A percentile compares a stretch with the other conserved stretches of the same genome.
Conservation (phyloP, 441 rosid genomes). For the Theobroma grandiflorum region DNA sequence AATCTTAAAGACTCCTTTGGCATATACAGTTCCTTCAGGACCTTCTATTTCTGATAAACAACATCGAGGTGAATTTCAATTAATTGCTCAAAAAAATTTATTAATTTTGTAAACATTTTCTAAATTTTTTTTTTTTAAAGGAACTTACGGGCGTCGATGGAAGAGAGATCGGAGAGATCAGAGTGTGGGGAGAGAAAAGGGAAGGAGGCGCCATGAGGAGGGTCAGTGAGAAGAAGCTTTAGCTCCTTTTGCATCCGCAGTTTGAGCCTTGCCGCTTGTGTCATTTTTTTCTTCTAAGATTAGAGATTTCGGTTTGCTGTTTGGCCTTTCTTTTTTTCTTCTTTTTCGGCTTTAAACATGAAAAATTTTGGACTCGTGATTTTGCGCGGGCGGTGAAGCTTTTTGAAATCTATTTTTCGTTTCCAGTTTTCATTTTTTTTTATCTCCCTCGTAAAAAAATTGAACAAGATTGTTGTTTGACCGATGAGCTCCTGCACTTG, state of each 20-base stretch:
- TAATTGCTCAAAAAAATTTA: not conserved
- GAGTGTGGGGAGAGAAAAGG: slow-evolving; percentile 66
- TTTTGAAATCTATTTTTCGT: not conserved
- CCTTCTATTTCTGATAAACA: slow-evolving; percentile 62
- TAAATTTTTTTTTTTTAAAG: too few species aligned
- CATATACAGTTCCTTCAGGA: slow-evolving; percentile 78
- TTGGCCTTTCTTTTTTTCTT: not conserved
- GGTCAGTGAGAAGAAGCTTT: slow-evolving; percentile 81
- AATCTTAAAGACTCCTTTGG: slow-evolving; percentile 65
- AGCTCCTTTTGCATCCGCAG: slow-evolving; percentile 87
- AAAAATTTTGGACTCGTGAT: too few species aligned
- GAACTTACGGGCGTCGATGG: slow-evolving; percentile 75
- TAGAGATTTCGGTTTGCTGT: not conserved
- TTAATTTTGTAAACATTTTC: too few species aligned
- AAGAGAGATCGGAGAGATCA: slow-evolving; percentile 52
- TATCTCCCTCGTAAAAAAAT: not conserved
- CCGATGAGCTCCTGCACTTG: too few species aligned
- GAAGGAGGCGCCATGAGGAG: slow-evolving; percentile 73
- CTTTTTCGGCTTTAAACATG: not conserved
- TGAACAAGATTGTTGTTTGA: too few species aligned
- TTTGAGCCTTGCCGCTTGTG: slow-evolving; percentile 80
- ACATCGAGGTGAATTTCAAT: not conserved
- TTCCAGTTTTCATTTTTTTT: not conserved
- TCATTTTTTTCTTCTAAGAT: slow-evolving; percentile 44
- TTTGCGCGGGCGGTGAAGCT: not conserved